Percentiles rank a stretch among this genome's conserved stretches.
Evolutionary conservation across 2,329 filamentous ascomycete genomes (phyloP).

Genomic region (Eutypella sp.): DNA sequence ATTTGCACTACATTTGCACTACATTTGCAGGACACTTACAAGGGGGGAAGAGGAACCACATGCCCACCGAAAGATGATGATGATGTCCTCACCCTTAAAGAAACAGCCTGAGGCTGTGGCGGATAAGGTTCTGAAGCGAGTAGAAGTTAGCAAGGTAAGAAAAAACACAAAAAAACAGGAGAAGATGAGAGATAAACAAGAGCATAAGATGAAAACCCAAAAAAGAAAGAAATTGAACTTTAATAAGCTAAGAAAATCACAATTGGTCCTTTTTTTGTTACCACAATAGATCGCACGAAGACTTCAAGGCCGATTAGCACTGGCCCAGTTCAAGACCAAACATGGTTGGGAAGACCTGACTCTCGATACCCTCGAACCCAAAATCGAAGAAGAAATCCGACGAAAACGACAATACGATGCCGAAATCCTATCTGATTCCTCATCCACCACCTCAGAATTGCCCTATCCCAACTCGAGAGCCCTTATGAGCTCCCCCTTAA

Average conservation of each 20-base stretch:
- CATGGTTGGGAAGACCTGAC: slow-evolving; percentile 91
- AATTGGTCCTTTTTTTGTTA: slow-evolving; percentile 13
- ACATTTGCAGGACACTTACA: no score
- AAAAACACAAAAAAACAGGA: no score
- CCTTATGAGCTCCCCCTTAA: slow-evolving; percentile 81
- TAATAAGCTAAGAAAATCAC: slow-evolving; percentile 11
- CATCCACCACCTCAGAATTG: slow-evolving; percentile 75
- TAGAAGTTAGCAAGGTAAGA: slow-evolving; percentile 70
- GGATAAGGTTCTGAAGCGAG: slow-evolving; percentile 66
- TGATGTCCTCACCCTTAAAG: slow-evolving; percentile 58
- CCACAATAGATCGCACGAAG: slow-evolving; percentile 76
- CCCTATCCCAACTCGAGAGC: slow-evolving; percentile 57
- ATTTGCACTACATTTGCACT: not conserved
- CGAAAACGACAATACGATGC: slow-evolving; percentile 64
- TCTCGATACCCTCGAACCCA: slow-evolving; percentile 79
- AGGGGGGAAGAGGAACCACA: no score
- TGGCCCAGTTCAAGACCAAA: slow-evolving; percentile 96
- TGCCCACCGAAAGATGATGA: not conserved
- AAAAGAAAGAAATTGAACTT: slow-evolving; percentile 4
- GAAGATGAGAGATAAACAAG: no score
- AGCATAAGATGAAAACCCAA: no score
- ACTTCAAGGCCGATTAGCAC: slow-evolving; percentile 86
- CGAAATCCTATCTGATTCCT: slow-evolving; percentile 81
- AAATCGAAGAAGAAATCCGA: slow-evolving; percentile 73
- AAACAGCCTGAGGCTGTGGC: slow-evolving; percentile 60